phyloP scores from a whole-genome alignment of 305 asterid genomes.

The Lippia alba region DNA sequence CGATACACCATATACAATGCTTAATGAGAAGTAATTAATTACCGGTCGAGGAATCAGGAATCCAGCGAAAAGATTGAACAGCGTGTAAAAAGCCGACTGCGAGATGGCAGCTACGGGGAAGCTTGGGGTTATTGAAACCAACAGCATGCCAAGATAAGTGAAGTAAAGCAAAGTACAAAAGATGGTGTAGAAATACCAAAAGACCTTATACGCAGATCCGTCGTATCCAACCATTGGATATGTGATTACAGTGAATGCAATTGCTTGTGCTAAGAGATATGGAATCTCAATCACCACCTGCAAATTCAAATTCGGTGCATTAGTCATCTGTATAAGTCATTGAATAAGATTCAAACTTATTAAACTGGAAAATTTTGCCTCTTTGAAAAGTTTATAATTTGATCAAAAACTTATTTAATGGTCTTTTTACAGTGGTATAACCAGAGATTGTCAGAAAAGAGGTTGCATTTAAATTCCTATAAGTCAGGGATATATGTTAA shows the following conservation, averaged over 20 bases:
- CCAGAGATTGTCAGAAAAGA: too few relatives aligned
- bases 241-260: conserved; percentile 52
- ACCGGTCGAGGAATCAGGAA: conserved; percentile 59
- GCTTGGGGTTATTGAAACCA: conserved; percentile 67
- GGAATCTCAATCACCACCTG: conserved; percentile 68
- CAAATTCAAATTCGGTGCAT: conserved; percentile 33
- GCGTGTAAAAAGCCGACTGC: conserved; percentile 53
- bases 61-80: conserved; percentile 59
- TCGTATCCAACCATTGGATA: conserved; percentile 74
- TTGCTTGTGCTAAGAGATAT: conserved; percentile 50
- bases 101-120: conserved; percentile 61
- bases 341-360: too few relatives aligned
- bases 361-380: too few relatives aligned
- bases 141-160: conserved; percentile 66
- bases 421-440: too few relatives aligned
- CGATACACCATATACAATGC: too few relatives aligned
- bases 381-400: too few relatives aligned
- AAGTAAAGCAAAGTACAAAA: conserved; percentile 60
- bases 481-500: not conserved
- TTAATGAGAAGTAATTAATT: not conserved
- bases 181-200: conserved; percentile 62
- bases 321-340: too few relatives aligned
- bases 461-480: too few relatives aligned
- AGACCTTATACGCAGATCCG: conserved; percentile 57
- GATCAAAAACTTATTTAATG: too few relatives aligned